Percentiles rank a stretch among this genome's conserved stretches.
Evolutionary conservation across 2,329 filamentous ascomycete species (phyloP).

Genomic region (Dendryphion nanum): DNA sequence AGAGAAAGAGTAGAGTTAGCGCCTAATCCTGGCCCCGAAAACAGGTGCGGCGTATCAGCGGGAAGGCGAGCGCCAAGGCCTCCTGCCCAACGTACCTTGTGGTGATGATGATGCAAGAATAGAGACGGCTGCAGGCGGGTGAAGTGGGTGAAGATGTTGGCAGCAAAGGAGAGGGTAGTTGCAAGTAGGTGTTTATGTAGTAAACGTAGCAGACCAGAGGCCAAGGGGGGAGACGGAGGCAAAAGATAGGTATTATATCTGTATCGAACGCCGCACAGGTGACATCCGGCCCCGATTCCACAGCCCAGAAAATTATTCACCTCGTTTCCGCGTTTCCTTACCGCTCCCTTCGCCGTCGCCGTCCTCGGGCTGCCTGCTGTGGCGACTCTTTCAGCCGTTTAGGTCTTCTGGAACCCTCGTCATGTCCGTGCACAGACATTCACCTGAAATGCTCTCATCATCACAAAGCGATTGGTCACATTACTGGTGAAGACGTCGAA

Average conservation of each 20-base stretch:
- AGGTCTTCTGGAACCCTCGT: too few relatives aligned
- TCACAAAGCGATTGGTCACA: conserved; percentile 10
- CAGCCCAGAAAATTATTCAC: conserved; percentile 31
- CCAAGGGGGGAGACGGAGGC: conserved; percentile 6
- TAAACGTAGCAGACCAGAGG: conserved; percentile 5
- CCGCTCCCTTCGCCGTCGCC: too few relatives aligned
- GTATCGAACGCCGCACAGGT: too few relatives aligned
- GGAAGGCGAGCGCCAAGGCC: conserved; percentile 21
- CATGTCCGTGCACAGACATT: conserved; percentile 19
- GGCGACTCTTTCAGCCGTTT: conserved; percentile 30
- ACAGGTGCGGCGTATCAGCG: conserved; percentile 34
- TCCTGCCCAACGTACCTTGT: conserved; percentile 6
- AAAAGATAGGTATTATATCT: too few relatives aligned
- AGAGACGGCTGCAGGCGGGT: too few relatives aligned
- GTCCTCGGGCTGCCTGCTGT: conserved; percentile 22
- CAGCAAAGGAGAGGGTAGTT: conserved; percentile 2
- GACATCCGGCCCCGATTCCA: conserved; percentile 13
- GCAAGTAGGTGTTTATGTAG: conserved; percentile 2
- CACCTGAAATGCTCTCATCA: conserved; percentile 9
- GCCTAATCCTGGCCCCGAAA: conserved; percentile 27
- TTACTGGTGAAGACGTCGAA: not conserved
- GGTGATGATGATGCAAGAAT: too few relatives aligned
- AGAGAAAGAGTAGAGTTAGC: conserved; percentile 32
- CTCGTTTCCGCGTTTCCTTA: conserved; percentile 16
- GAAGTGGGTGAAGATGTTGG: not conserved